Evolutionary conservation across 2,329 filamentous ascomycete genomes (phyloP), one percentile per base, ranked within the genome.

Genomic region (Lachnellula willkommii): DNA sequence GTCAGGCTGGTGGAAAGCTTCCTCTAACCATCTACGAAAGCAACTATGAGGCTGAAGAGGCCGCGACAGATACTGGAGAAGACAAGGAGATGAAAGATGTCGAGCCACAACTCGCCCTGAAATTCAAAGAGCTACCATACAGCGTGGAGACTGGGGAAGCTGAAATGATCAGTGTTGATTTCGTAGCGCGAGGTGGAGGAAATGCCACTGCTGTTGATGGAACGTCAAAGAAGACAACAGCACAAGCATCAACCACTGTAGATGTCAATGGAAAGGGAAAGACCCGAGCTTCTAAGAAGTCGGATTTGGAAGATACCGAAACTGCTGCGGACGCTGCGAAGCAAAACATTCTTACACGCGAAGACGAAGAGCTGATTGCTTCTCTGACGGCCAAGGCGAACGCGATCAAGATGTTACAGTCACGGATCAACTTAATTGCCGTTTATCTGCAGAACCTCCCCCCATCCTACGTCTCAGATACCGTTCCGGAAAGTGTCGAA

Each of bases 111-210:
- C 69, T 84, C 24, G 82, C 79, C 50, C 79, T 94, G 58, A 87
- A 83, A 66, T 97, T 97, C 72, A 83, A 87, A 57, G 88, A 95
- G 68, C 74, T 97, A 9, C 83, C 87, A 1, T 97, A 94, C 71
- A 87, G 87, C 0, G 85, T 97, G 2, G 94, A 97, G 74, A 96
- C 92, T 0, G 90, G 90, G 9, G 92, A 97, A 71, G 92, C 92
- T 1, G 94, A 99, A 72, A 96, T 96, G 91, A 97, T 99, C 63
- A 89, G 89, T 64, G 89, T 99, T 67, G 91, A 96, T 72, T 95
- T 92, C 63, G 88, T 99, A 20, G 92, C 93, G 0, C 85, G 87
- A 52, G 90, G 89, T 40, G 89, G 88, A 47, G 89, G 89, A 48
- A 93, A 89, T 66, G 92, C 91, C 24, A 85, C 88, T 11, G 83